Percentiles rank a stretch among this genome's conserved stretches.
phyloP scores from a whole-genome alignment of 352 stramenopile genomes.

The Phytophthora vignae region DNA sequence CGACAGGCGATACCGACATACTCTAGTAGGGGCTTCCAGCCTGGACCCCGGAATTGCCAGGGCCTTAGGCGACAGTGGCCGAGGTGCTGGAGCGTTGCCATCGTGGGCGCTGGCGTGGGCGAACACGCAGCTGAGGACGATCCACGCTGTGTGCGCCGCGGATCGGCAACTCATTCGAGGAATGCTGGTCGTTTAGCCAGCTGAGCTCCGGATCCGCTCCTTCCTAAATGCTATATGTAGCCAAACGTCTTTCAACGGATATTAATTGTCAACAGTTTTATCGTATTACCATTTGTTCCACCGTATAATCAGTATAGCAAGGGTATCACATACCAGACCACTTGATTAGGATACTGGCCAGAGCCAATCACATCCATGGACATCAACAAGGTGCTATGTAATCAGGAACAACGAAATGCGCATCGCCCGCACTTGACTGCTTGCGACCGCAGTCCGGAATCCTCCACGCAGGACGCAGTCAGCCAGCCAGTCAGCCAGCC shows the following conservation, averaged over 20 bases:
- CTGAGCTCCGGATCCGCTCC: not conserved
- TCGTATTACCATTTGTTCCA: too few species aligned
- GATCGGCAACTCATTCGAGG: slow-evolving; percentile 20
- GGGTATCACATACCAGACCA: not conserved
- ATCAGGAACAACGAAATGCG: slow-evolving; percentile 4
- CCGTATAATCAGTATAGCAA: not conserved
- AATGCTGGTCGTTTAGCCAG: slow-evolving; percentile 14
- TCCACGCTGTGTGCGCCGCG: slow-evolving; percentile 3
- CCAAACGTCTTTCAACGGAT: not conserved
- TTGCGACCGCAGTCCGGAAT: slow-evolving; percentile 28
- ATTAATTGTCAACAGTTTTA: not conserved
- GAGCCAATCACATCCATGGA: slow-evolving; percentile 4
- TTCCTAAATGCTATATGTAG: too few species aligned
- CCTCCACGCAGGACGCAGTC: slow-evolving; percentile 3
- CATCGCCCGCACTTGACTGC: not conserved
- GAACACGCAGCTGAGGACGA: slow-evolving; percentile 20
- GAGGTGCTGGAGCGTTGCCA: not conserved
- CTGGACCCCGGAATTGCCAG: too few species aligned
- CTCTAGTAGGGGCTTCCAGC: too few species aligned
- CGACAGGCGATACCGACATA: too few species aligned
- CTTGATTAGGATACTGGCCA: slow-evolving; percentile 3
- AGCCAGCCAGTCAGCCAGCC: not conserved
- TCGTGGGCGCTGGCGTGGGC: slow-evolving; percentile 6
- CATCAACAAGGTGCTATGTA: slow-evolving; percentile 2
- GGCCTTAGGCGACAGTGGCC: too few species aligned